Evolutionary conservation across 768 basidiomycete species (phyloP).

Genomic region (Hydnum rufescens): DNA sequence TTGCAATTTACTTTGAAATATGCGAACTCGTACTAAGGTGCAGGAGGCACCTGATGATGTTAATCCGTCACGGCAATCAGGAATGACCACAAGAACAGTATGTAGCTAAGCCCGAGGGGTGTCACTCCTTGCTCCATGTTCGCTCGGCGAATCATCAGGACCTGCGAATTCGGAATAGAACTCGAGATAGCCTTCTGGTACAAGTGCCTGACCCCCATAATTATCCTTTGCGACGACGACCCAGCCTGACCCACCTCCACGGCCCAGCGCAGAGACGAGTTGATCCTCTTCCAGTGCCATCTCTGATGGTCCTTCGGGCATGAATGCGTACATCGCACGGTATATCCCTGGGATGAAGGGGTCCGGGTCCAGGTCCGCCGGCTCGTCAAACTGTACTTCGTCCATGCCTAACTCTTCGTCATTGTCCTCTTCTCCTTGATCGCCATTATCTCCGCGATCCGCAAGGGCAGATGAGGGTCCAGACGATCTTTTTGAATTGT

Average conservation of each 20-base stretch:
- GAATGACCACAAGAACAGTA: too few species aligned
- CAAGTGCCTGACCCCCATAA: conserved; percentile 34
- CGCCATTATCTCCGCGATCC: neutral
- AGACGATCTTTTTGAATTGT: neutral
- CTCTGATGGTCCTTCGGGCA: conserved; percentile 65
- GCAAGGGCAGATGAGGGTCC: neutral
- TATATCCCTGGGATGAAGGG: conserved; percentile 56
- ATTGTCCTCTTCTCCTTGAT: conserved; percentile 13
- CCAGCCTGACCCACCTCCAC: conserved; percentile 68
- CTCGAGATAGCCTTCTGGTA: conserved; percentile 64
- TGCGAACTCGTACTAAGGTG: too few species aligned
- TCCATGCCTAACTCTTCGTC: conserved; percentile 15
- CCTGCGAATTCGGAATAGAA: conserved; percentile 10
- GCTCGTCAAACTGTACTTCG: neutral
- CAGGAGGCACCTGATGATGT: too few species aligned
- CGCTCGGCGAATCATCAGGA: too few species aligned
- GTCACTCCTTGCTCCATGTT: too few species aligned
- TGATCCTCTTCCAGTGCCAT: conserved; percentile 65
- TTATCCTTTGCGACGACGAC: conserved; percentile 34
- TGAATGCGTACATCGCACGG: conserved; percentile 57
- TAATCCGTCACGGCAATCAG: too few species aligned
- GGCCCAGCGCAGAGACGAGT: conserved; percentile 46
- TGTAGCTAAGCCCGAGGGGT: too few species aligned
- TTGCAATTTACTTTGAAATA: too few species aligned
- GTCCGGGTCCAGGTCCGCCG: too few species aligned